A percentile compares a stretch with the other conserved stretches of the same genome.
phyloP scores from a whole-genome alignment of 2,329 filamentous ascomycete species.

The Epichloe gansuensis region DNA sequence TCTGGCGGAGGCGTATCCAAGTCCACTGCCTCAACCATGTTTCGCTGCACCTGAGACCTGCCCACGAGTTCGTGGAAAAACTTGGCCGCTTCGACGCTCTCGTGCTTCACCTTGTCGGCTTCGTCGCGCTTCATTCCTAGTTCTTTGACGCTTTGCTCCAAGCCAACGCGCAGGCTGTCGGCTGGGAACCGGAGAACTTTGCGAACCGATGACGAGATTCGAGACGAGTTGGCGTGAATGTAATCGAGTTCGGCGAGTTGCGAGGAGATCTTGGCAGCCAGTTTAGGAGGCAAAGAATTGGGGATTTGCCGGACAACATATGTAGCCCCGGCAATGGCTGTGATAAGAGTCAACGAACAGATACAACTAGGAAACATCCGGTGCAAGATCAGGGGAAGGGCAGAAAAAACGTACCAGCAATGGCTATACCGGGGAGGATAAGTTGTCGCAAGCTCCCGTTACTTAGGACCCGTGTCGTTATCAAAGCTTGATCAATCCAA shows the following conservation, averaged over 20 bases:
- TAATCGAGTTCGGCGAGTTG: constrained; percentile 81
- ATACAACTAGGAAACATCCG: neutral
- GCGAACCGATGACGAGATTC: constrained; percentile 76
- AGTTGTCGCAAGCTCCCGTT: constrained; percentile 70
- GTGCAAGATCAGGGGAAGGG: neutral
- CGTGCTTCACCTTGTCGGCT: constrained; percentile 65
- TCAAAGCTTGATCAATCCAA: constrained; percentile 81
- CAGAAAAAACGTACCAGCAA: constrained; percentile 53
- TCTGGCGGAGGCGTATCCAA: constrained; percentile 39
- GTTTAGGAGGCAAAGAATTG: constrained; percentile 71
- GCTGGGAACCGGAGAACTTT: constrained; percentile 81
- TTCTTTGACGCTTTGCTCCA: constrained; percentile 78
- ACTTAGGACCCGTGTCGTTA: constrained; percentile 68
- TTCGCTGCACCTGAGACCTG: constrained; percentile 42
- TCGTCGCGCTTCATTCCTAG: constrained; percentile 68
- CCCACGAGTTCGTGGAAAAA: constrained; percentile 83
- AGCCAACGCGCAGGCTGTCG: constrained; percentile 69
- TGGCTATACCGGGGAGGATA: constrained; percentile 66
- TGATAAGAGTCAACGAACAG: neutral
- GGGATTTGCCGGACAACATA: constrained; percentile 85
- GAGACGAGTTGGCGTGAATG: constrained; percentile 73
- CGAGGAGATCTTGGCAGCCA: constrained; percentile 71
- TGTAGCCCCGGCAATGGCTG: constrained; percentile 61
- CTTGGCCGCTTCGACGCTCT: constrained; percentile 77
- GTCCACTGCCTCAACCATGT: constrained; percentile 38